Evolutionary conservation across 139 green algal genomes (phyloP), one percentile per base, ranked within the genome.

Genomic region (Haematococcus sp.): DNA sequence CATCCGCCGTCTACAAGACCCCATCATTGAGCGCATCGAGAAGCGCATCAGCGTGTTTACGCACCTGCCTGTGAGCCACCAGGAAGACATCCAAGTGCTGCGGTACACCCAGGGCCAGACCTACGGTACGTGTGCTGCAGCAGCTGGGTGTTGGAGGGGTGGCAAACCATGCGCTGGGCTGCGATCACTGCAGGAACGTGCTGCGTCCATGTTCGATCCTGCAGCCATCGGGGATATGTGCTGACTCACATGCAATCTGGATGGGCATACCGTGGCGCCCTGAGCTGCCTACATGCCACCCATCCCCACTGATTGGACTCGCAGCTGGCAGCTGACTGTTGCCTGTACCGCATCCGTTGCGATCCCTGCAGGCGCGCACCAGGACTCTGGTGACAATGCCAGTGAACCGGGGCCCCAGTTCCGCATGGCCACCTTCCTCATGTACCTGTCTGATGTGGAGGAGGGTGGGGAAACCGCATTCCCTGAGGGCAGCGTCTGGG

Each of bases 41-140:
- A n/a, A 85, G 44, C 84, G 89, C 0, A 22, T 95, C 28, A 85
- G 88, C 2, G 49, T 80, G 43, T 95, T 88, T 89, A 90, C 89
- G 28, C 79, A 89, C 34, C 76, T 96, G 27, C 88, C 90, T 35
- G 23, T 87, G 2, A 71, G 60, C 0, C 75, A 97, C 72, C 86
- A 93, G 60, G 93, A 97, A 69, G 92, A 97, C 81, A 89, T 76
- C 28, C 71, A 88, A 71, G 74, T 88, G 17, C 77, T 89, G 31
- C 70, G 77, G 31, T 89, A 89, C 35, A 43, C 75, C 3, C 23
- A 83, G 25, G 76, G 78, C 4, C 83, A 89, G 80, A 84, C 73
- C 23, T 89, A 89, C 70, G 73, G 70, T 27, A 75, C 77, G n/a
- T 80, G 86, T 82, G 85, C 49, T 81, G 86, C 46, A 80, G 64